Conservation (phyloP, 2,329 filamentous ascomycete genomes). For the Aureobasidium musti region DNA sequence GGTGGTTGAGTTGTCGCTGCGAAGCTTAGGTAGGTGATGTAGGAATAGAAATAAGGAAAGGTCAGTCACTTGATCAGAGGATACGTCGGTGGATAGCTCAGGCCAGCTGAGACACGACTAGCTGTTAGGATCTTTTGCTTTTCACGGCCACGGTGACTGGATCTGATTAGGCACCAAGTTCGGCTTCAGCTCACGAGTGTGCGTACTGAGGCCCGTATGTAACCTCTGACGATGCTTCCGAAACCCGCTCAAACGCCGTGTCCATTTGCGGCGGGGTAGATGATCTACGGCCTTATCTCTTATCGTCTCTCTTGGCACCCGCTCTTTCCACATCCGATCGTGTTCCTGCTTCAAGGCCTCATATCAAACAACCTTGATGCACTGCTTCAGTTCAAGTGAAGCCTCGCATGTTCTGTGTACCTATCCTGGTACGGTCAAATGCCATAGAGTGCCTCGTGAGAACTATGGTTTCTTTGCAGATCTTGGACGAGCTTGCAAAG, state of each 20-base stretch:
- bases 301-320: conserved; percentile 10
- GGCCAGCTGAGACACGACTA: conserved; percentile 14
- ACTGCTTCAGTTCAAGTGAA: background rate
- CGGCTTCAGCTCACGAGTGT: background rate
- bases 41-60: background rate
- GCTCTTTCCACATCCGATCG: background rate
- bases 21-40: conserved; percentile 18
- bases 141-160: background rate
- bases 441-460: background rate
- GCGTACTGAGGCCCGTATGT: background rate
- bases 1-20: background rate
- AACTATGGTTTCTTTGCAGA: background rate
- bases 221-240: conserved; percentile 8
- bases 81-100: background rate
- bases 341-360: background rate
- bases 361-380: background rate
- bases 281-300: background rate
- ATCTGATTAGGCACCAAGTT: conserved; percentile 11
- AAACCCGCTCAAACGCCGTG: background rate
- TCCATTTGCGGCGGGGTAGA: conserved; percentile 4
- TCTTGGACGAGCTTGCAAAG: background rate
- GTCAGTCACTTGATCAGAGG: background rate
- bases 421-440: background rate
- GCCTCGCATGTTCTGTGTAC: background rate
- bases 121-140: conserved; percentile 10